Conservation (phyloP, 2,329 filamentous ascomycete genomes). For the Alternaria alternata region DNA sequence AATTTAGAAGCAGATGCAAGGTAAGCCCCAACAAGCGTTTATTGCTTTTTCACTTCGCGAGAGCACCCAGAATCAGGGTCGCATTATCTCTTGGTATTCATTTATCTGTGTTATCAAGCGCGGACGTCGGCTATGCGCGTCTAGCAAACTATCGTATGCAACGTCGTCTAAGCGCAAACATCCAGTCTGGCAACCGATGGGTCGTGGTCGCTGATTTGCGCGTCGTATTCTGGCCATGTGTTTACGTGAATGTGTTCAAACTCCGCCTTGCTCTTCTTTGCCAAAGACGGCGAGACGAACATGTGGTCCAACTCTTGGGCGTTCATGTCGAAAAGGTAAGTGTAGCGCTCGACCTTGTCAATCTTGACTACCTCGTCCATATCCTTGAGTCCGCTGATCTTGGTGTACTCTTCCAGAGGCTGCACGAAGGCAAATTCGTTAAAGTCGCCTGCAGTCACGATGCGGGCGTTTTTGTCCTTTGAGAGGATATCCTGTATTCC, state of each 20-base stretch:
- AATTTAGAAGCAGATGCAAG: background rate
- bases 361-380: constrained; percentile 67
- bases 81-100: constrained; percentile 4
- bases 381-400: constrained; percentile 65
- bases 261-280: constrained; percentile 46
- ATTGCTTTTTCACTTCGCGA: background rate
- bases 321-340: constrained; percentile 75
- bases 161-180: constrained; percentile 57
- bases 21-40: background rate
- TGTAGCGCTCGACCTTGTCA: constrained; percentile 68
- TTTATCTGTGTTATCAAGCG: background rate
- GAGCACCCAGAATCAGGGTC: constrained; percentile 2
- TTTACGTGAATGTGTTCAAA: constrained; percentile 77
- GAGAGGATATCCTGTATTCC: constrained; percentile 58
- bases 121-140: constrained; percentile 9
- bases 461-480: constrained; percentile 62
- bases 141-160: constrained; percentile 3
- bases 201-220: constrained; percentile 73
- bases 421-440: constrained; percentile 74
- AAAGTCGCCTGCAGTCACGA: constrained; percentile 73
- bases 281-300: constrained; percentile 67
- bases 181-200: constrained; percentile 71
- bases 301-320: constrained; percentile 75
- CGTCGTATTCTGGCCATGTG: constrained; percentile 68
- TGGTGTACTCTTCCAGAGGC: constrained; percentile 64